phyloP scores from a whole-genome alignment of 148 eudicot species.

The Vaccinium vitisidaea region DNA sequence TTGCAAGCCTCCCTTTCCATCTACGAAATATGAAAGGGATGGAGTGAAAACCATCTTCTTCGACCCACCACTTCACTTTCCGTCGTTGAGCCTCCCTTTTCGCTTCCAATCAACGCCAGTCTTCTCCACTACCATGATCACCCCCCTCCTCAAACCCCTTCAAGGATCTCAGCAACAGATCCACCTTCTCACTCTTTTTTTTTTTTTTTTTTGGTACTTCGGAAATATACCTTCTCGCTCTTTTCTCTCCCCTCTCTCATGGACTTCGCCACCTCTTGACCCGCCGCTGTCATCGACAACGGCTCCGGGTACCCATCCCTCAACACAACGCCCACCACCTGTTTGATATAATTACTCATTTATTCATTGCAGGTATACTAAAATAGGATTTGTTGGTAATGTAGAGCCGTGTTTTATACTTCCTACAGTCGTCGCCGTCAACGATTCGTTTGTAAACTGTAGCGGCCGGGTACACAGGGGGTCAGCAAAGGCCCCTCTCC shows the following conservation, averaged over 20 bases:
- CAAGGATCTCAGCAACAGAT: constrained; percentile 56
- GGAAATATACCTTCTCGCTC: too few relatives aligned
- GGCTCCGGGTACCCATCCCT: constrained; percentile 68
- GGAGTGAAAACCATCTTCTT: too few relatives aligned
- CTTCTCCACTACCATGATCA: constrained; percentile 51
- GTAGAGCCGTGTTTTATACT: constrained; percentile 87
- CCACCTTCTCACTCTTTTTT: background rate
- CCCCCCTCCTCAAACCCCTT: constrained; percentile 26
- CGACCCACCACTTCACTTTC: constrained; percentile 1
- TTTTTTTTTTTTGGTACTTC: too few relatives aligned
- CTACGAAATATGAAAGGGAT: too few relatives aligned
- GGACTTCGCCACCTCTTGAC: constrained; percentile 77
- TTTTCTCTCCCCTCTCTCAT: constrained; percentile 25
- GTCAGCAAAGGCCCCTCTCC: too few relatives aligned
- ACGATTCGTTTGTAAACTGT: constrained; percentile 82
- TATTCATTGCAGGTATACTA: constrained; percentile 70
- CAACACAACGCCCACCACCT: background rate
- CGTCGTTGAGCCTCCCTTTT: constrained; percentile 35
- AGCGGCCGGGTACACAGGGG: too few relatives aligned
- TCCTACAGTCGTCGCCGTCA: constrained; percentile 82
- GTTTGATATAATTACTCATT: constrained; percentile 13
- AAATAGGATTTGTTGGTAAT: constrained; percentile 97
- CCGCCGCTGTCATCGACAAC: constrained; percentile 88
- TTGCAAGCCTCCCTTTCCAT: too few relatives aligned
- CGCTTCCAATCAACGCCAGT: constrained; percentile 8